Evolutionary conservation across 345 rosid genomes (phyloP), one percentile per base, ranked within the genome.

Genomic region (Melaleuca quinquenervia): DNA sequence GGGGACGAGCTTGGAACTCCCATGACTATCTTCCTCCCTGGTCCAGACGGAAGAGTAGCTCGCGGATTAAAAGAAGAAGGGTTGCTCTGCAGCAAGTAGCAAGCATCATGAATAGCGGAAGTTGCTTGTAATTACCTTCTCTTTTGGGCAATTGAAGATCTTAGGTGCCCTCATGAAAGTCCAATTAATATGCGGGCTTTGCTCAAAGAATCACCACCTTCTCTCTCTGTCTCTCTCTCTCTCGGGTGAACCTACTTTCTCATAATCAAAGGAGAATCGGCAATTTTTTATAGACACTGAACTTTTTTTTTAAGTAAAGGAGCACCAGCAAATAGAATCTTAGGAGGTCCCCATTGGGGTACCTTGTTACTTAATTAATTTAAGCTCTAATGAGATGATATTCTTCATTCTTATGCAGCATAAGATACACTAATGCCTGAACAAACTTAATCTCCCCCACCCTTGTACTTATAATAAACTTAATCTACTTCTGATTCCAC

Each of bases 1-100:
- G 6, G 3, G 1, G 0, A 32, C 0, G 12, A 70, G 8, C 48
- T 70, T 32, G 1, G 1, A 64, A 64, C 45, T 64, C 7, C 1
- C 12, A 32, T 32, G 16, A 16, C 11, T 0, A 8, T 3, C 24
- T 5, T 41, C 3, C 8, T 41, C 3, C 8, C 13, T 6, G 3
- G 45, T 32, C 12, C 24, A 64, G 32, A 32, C 32, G 29, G 11
- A 8, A 3, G 11, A 27, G 2, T 27, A 14, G 10, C 27, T 27
- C 36, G 6, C 9, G 7, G 3, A 64, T 32, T 32, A 32, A 16
- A 32, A 8, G 7, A 32, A 32, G 16, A 41, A 41, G 18, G 6
- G 12, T 32, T 32, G 16, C 78, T 16, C 78, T 32, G 12, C 16
- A 32, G 12, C 52, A 11, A 51, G 18, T 51, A 14, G 18, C 6